A percentile compares a stretch with the other conserved stretches of the same genome.
Evolutionary conservation across 164 flowering plant species (phyloP).

Genomic region (Piper betle): DNA sequence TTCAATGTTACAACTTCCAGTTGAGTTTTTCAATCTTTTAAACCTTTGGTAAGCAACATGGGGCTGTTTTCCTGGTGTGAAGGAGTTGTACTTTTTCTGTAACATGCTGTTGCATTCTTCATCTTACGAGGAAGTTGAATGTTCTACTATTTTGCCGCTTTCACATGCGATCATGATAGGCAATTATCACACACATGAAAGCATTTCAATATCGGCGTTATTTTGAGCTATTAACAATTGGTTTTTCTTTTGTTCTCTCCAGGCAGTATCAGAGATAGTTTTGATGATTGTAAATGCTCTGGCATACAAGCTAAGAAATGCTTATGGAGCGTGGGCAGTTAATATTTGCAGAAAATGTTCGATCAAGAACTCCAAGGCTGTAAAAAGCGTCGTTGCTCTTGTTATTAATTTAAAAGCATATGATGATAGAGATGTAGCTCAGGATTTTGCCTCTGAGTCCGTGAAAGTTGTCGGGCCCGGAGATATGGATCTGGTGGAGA

Average conservation of each 20-base stretch:
- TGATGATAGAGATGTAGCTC: conserved; percentile 42
- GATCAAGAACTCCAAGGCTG: conserved; percentile 31
- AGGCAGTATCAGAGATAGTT: conserved; percentile 56
- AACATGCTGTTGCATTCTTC: too few relatives aligned
- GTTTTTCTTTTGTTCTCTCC: conserved; percentile 2
- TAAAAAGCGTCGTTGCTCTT: conserved; percentile 35
- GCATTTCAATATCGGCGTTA: background rate
- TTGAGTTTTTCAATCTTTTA: too few relatives aligned
- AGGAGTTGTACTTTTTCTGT: too few relatives aligned
- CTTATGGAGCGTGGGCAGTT: conserved; percentile 49
- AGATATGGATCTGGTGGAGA: conserved; percentile 17
- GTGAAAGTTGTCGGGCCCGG: conserved; percentile 40
- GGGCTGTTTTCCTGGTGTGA: too few relatives aligned
- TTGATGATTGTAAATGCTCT: conserved; percentile 35
- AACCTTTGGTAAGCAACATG: too few relatives aligned
- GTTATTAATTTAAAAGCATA: conserved; percentile 34
- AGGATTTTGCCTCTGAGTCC: conserved; percentile 45
- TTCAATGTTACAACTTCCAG: too few relatives aligned
- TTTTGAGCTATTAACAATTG: background rate
- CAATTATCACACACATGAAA: background rate
- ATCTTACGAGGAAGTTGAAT: too few relatives aligned
- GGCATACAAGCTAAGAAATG: conserved; percentile 30
- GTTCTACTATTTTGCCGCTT: too few relatives aligned
- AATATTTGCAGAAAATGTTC: conserved; percentile 34
- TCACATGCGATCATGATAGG: too few relatives aligned